Evolutionary conservation across 1,284 basidiomycete genomes (phyloP), one percentile per base, ranked within the genome.

Genomic region (Boletus semigastroideus): DNA sequence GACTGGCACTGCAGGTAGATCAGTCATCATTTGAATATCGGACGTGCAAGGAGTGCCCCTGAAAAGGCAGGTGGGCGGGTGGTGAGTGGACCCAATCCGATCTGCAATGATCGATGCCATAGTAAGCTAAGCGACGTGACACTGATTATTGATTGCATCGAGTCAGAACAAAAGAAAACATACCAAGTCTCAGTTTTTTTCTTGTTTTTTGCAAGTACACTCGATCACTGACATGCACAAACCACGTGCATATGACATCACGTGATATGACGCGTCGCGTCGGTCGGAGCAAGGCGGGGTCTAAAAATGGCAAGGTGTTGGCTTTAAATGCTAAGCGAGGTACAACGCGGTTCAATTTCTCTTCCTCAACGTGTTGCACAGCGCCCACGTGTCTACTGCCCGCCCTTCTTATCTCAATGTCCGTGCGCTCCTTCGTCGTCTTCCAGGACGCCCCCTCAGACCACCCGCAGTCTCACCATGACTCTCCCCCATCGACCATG

Each of bases 401-500:
- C 44, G 16, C 49, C 37, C 30, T 36, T 54, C 57, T 58, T 54
- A 58, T 55, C 59, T 53, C 58, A 60, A 82, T 85, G 77, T 72
- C 81, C 61, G 67, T 73, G 54, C 80, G 82, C 54, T 73, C 72
- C 31, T 89, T 89, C 64, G 78, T 79, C 47, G 82, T 89, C 51
- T 89, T 87, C 68, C 77, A 79, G 58, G 86, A 89, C 69, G 57
- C 69, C 34, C 72, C 75, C 20, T 54, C 70, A 48, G 66, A 57
- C 42, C 43, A 59, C 41, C 58, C 34, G 59, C 69, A 71, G 65
- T 56, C 56, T 56, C 44, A 53, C 63, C 43, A 64, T 57, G 59
- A 61, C 64, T 37, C 25, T 36, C 56, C 60, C 50, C 47, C 48
- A 37, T 58, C 20, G 42, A 42, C 53, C 28, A 7, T 56, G n/a